Evolutionary conservation across 2,329 filamentous ascomycete species (phyloP).

Genomic region (Aspergillus calidoustus): DNA sequence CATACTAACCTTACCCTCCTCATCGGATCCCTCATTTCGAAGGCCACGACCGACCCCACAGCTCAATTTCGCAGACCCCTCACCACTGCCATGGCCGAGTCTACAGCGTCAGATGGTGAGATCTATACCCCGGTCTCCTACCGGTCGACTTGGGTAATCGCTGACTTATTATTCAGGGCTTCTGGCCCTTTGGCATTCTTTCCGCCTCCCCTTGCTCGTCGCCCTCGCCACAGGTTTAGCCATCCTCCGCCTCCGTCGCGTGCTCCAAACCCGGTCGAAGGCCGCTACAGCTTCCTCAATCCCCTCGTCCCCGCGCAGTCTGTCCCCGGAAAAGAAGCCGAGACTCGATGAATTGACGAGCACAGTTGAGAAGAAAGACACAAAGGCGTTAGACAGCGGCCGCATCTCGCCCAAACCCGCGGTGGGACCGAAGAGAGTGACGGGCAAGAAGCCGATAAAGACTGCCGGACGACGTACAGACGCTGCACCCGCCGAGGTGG

Average conservation of each 20-base stretch:
- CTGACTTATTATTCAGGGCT: constrained; percentile 32
- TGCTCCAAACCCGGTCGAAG: constrained; percentile 30
- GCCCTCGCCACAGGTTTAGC: constrained; percentile 43
- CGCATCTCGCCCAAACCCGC: constrained; percentile 22
- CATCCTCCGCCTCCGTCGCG: constrained; percentile 32
- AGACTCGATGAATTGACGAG: not conserved
- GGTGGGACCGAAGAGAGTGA: constrained; percentile 39
- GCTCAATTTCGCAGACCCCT: not conserved
- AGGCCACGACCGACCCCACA: constrained; percentile 1
- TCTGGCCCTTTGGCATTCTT: constrained; percentile 52
- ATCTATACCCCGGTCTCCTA: not conserved
- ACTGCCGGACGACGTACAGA: constrained; percentile 29
- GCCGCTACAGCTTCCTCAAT: constrained; percentile 35
- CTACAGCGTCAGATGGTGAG: constrained; percentile 18
- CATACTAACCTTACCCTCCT: not conserved
- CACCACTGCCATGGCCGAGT: constrained; percentile 18
- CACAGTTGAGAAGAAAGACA: constrained; percentile 4
- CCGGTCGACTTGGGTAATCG: not conserved
- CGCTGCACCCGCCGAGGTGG: constrained; percentile 21
- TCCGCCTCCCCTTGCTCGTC: constrained; percentile 52
- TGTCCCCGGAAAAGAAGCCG: constrained; percentile 29
- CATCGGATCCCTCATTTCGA: not conserved
- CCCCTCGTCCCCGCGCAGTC: constrained; percentile 37
- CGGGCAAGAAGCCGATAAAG: constrained; percentile 39
- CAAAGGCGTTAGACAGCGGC: not conserved